Evolutionary conservation across 2,329 filamentous ascomycete species (phyloP), one percentile per base, ranked within the genome.

Genomic region (Fusarium nelsonii): DNA sequence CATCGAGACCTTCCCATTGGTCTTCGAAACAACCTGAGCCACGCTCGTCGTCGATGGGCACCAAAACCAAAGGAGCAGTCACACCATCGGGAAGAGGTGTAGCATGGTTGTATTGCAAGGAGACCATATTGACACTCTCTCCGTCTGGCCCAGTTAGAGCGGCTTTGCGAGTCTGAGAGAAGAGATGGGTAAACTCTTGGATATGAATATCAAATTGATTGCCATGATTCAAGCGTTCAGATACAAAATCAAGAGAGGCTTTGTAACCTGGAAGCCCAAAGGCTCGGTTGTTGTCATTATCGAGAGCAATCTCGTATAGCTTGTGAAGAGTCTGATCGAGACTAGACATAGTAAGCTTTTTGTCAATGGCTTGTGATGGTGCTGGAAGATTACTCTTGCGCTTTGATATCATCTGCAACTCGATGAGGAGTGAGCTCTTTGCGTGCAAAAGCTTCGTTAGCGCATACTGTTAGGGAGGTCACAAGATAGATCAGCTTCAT

Each of bases 21-120:
- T 78, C 78, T 14, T 73, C 74, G 18, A 80, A 76, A 68, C 81
- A 83, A 40, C 72, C 77, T 1, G 77, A 78, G 8, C 69, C 68
- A 62, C 74, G 73, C 8, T 46, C 71, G 18, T 79, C 77, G 37
- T 80, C 76, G 8, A 80, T 72, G 1, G 77, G 78, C 1, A 70
- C 75, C 49, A 79, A 74, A 15, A 76, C 63, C 30, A 81, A 71
- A 16, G 74, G 65, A 9, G 75, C 78, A 2, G 75, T 77, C 36
- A 79, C 69, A 15, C 78, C 78, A 6, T 53, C 73, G 4, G 62
- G 44, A 12, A 54, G 36, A 16, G 77, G 77, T 8, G 81, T 83
- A n/a, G 79, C 71, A n/a, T 77, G 77, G 70, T 82, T 82, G 72
- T 82, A 83, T 49, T 79, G 74, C 10, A 82, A 74, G 7, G 77